Conservation (phyloP, 192 early-diverging fungal genomes). For the Mortierella antarctica region DNA sequence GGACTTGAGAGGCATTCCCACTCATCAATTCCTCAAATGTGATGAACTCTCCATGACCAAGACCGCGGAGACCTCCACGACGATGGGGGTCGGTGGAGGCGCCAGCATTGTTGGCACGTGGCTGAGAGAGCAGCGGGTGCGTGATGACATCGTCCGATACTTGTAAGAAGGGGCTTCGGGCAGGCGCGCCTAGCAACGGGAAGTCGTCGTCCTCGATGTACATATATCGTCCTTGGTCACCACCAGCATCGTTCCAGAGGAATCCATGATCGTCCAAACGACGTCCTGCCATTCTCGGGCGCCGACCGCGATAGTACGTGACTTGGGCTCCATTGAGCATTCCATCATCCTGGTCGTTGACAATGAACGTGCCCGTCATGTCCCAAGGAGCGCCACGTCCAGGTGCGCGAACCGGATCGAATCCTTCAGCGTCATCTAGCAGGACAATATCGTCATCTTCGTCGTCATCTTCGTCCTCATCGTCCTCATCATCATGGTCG, state of each 20-base stretch:
- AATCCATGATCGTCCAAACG: slow-evolving; percentile 52
- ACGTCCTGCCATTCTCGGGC: slow-evolving; percentile 47
- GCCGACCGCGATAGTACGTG: slow-evolving; percentile 57
- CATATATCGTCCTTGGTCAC: slow-evolving; percentile 46
- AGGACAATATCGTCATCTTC: slow-evolving; percentile 49
- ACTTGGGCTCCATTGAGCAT: slow-evolving; percentile 39
- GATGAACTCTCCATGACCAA: slow-evolving; percentile 64
- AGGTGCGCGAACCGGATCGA: slow-evolving; percentile 38
- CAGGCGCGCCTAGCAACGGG: slow-evolving; percentile 46
- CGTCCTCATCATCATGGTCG: slow-evolving; percentile 61
- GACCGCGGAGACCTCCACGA: slow-evolving; percentile 41
- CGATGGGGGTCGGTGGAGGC: slow-evolving; percentile 15
- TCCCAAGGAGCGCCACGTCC: slow-evolving; percentile 53
- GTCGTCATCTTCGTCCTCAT: slow-evolving; percentile 59
- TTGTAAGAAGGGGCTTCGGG: slow-evolving; percentile 45
- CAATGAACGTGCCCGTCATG: slow-evolving; percentile 46
- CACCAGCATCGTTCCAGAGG: slow-evolving; percentile 36
- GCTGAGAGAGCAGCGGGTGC: slow-evolving; percentile 75
- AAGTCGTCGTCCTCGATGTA: slow-evolving; percentile 48
- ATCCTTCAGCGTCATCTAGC: slow-evolving; percentile 51
- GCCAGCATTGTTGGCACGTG: slow-evolving; percentile 22
- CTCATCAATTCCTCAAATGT: slow-evolving; percentile 74
- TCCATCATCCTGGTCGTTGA: slow-evolving; percentile 43
- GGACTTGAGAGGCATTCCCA: slow-evolving; percentile 27
- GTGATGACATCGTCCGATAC: slow-evolving; percentile 67